Conservation (phyloP, 2,329 filamentous ascomycete species). For the Thielaviopsis ethacetica region DNA sequence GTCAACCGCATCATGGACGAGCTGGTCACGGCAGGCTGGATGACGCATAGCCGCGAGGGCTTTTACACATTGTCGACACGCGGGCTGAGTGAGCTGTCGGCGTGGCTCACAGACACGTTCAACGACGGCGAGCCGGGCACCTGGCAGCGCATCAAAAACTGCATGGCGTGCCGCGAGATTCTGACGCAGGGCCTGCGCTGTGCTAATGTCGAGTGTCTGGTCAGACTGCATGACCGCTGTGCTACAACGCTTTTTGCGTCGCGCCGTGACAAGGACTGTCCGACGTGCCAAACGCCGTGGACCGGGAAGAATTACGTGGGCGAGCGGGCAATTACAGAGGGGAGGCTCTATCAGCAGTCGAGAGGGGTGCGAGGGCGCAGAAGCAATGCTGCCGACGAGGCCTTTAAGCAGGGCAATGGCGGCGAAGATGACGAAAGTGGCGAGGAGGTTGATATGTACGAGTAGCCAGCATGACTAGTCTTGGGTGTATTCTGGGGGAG, state of each 20-base stretch:
- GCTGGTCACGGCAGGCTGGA: slow-evolving; percentile 68
- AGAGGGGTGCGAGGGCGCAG: slow-evolving; percentile 23
- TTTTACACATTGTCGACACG: slow-evolving; percentile 66
- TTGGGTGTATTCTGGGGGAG: too few relatives aligned
- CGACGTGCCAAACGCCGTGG: slow-evolving; percentile 39
- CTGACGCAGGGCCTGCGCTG: slow-evolving; percentile 75
- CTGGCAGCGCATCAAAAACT: slow-evolving; percentile 67
- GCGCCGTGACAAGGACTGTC: slow-evolving; percentile 45
- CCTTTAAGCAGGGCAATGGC: slow-evolving; percentile 18
- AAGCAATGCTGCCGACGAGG: slow-evolving; percentile 20
- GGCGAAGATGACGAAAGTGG: too few relatives aligned
- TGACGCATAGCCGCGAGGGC: slow-evolving; percentile 53
- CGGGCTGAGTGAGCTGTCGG: slow-evolving; percentile 66
- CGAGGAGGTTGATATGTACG: too few relatives aligned
- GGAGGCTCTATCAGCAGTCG: slow-evolving; percentile 29
- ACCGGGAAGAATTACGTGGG: slow-evolving; percentile 33
- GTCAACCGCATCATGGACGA: slow-evolving; percentile 55
- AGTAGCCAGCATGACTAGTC: too few relatives aligned
- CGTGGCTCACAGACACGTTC: slow-evolving; percentile 77
- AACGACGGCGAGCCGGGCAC: slow-evolving; percentile 57
- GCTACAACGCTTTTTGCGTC: slow-evolving; percentile 56
- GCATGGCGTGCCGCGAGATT: slow-evolving; percentile 76
- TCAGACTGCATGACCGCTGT: slow-evolving; percentile 65
- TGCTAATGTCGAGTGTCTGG: slow-evolving; percentile 45
- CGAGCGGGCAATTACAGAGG: slow-evolving; percentile 38